Conservation (phyloP, 441 rosid species). For the California macrophylla region DNA sequence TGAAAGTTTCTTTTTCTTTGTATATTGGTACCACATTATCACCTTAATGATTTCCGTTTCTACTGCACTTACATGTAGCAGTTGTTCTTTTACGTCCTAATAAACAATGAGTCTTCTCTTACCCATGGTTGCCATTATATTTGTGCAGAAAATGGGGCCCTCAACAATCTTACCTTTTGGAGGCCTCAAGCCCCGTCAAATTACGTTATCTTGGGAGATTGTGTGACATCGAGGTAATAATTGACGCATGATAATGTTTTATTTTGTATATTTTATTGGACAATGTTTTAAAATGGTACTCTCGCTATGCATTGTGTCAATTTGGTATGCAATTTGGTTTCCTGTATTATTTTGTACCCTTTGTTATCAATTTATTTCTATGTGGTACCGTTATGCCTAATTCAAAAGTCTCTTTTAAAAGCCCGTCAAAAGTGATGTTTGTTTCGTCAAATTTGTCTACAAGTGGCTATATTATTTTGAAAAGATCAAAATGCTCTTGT, state of each 20-base stretch:
- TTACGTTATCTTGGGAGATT: conserved; percentile 95
- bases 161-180: conserved; percentile 87
- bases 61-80: background rate
- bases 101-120: conserved; percentile 10
- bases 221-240: conserved; percentile 90
- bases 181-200: conserved; percentile 94
- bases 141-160: conserved; percentile 66
- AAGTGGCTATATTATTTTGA: too few relatives aligned
- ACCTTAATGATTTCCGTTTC: background rate
- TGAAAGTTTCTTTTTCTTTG: background rate
- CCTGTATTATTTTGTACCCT: background rate
- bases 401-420: background rate
- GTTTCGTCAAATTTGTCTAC: too few relatives aligned
- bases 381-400: background rate
- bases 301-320: background rate
- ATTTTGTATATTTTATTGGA: background rate
- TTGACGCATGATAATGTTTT: background rate
- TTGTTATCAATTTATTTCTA: background rate
- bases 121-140: conserved; percentile 17
- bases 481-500: too few relatives aligned
- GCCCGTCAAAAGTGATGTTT: too few relatives aligned
- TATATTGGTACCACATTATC: background rate
- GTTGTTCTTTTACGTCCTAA: background rate
- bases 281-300: background rate
- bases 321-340: background rate